Conservation (phyloP, 257 asterid genomes). For the Jacaranda mimosifolia region DNA sequence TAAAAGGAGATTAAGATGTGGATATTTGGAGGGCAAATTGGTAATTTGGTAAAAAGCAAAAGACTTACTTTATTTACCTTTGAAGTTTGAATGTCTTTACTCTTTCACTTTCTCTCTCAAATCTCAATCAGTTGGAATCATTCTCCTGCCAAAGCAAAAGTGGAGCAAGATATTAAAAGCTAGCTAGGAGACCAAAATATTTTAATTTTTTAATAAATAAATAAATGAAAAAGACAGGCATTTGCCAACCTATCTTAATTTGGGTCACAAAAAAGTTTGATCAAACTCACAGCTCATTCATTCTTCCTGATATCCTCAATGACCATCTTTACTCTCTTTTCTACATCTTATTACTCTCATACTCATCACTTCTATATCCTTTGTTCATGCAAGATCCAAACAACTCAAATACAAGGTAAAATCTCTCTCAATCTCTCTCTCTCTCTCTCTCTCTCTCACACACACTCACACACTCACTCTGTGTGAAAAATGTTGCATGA, state of each 20-base stretch:
- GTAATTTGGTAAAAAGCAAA: constrained; percentile 33
- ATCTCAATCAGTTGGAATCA: constrained; percentile 47
- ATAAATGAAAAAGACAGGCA: constrained; percentile 43
- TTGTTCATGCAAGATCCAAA: constrained; percentile 66
- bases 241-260: constrained; percentile 50
- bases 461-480: too few species aligned
- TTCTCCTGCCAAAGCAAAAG: constrained; percentile 56
- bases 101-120: constrained; percentile 1
- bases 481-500: not conserved
- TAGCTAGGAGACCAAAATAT: not conserved
- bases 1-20: not conserved
- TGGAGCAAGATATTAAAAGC: constrained; percentile 36
- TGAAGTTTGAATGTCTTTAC: not conserved
- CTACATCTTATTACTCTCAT: constrained; percentile 17
- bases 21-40: constrained; percentile 8
- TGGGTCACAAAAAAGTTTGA: too few species aligned
- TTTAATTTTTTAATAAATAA: too few species aligned
- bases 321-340: constrained; percentile 46
- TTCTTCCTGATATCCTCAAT: constrained; percentile 27
- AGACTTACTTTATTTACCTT: constrained; percentile 25
- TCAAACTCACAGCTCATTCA: constrained; percentile 6
- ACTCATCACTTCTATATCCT: constrained; percentile 27
- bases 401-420: constrained; percentile 50
- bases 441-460: constrained; percentile 39
- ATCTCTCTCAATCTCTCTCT: constrained; percentile 38